Evolutionary conservation across 2,329 filamentous ascomycete species (phyloP).

Genomic region (Sporothrix schenckii): DNA sequence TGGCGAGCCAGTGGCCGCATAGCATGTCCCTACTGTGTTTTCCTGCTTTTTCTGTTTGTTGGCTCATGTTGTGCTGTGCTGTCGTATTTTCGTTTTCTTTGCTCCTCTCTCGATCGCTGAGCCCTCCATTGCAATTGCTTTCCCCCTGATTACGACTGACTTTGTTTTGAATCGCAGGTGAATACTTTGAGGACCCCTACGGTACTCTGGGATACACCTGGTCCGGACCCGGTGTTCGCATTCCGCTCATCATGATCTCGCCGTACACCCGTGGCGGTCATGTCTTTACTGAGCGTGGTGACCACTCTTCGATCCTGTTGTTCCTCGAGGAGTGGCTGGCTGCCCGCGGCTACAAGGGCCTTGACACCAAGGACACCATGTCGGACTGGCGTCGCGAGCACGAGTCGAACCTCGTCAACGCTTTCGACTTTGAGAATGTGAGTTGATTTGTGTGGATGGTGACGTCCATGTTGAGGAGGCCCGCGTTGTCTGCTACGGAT

Average conservation of each 20-base stretch:
- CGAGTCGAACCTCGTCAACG: slow-evolving; percentile 39
- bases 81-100: background rate
- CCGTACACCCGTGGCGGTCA: slow-evolving; percentile 58
- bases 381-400: slow-evolving; percentile 39
- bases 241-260: slow-evolving; percentile 59
- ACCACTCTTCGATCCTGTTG: slow-evolving; percentile 59
- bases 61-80: background rate
- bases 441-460: slow-evolving; percentile 13
- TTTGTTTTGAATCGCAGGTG: slow-evolving; percentile 39
- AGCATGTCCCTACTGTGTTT: background rate
- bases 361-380: slow-evolving; percentile 36
- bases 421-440: slow-evolving; percentile 39
- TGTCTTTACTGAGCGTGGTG: slow-evolving; percentile 57
- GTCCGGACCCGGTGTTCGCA: slow-evolving; percentile 49
- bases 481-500: background rate
- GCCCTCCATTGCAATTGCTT: background rate
- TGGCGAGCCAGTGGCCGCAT: too few relatives aligned
- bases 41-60: too few relatives aligned
- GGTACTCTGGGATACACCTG: slow-evolving; percentile 46
- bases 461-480: too few relatives aligned
- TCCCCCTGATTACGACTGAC: too few relatives aligned
- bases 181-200: slow-evolving; percentile 55
- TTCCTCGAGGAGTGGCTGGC: slow-evolving; percentile 48
- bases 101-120: background rate
- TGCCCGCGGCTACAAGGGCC: slow-evolving; percentile 42